Evolutionary conservation across 2,329 filamentous ascomycete species (phyloP).

Genomic region (Knoxdaviesia proteae): DNA sequence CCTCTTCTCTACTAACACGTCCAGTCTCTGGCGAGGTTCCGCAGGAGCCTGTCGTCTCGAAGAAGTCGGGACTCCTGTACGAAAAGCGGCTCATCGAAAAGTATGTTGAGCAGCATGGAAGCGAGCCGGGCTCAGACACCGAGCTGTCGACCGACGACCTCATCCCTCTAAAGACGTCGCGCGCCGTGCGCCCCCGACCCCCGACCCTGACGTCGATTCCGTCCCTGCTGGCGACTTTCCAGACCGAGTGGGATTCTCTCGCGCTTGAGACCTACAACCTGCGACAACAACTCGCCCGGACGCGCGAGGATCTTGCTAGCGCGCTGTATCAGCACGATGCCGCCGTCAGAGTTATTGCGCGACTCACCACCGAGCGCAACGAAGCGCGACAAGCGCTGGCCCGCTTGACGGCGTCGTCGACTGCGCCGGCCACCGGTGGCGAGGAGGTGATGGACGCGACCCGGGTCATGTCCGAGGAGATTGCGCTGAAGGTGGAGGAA

Average conservation of each 20-base stretch:
- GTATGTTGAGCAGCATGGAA: conserved; percentile 82
- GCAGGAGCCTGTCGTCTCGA: conserved; percentile 82
- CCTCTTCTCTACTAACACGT: not conserved
- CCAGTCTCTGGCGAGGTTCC: conserved; percentile 91
- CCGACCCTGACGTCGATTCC: conserved; percentile 92
- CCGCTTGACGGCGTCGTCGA: conserved; percentile 52
- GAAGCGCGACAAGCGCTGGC: conserved; percentile 79
- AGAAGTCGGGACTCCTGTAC: conserved; percentile 83
- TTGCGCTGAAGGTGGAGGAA: conserved; percentile 55
- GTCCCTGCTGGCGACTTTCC: conserved; percentile 79
- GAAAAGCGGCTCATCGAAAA: conserved; percentile 90
- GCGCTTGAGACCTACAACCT: conserved; percentile 82
- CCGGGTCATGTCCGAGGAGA: conserved; percentile 49
- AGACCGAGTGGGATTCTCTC: conserved; percentile 94
- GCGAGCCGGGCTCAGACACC: conserved; percentile 77
- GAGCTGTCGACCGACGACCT: conserved; percentile 70
- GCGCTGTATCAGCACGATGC: conserved; percentile 95
- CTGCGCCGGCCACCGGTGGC: conserved; percentile 40
- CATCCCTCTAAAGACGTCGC: conserved; percentile 64
- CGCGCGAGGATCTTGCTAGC: conserved; percentile 79
- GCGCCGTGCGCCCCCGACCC: conserved; percentile 70
- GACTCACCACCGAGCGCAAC: conserved; percentile 76
- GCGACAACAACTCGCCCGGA: conserved; percentile 73
- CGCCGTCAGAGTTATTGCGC: conserved; percentile 83
- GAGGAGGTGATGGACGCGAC: conserved; percentile 77